Evolutionary conservation across 2,329 filamentous ascomycete species (phyloP).

Genomic region (Cercospora citrullina): DNA sequence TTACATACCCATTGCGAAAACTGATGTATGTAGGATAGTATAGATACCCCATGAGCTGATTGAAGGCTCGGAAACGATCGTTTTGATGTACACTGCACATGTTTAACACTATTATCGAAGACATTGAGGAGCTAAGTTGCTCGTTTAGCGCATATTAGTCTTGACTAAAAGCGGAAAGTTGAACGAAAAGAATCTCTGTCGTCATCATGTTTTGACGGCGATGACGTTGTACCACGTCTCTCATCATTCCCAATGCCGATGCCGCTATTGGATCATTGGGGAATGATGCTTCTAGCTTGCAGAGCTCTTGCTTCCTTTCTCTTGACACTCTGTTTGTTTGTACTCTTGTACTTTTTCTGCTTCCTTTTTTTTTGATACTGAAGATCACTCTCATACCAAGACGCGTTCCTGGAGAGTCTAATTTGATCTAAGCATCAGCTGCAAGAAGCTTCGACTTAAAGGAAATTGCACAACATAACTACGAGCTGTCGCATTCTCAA

Average conservation of each 20-base stretch:
- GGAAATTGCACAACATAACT: too few species aligned
- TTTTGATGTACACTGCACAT: neutral
- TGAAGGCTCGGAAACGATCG: neutral
- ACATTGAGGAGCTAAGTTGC: neutral
- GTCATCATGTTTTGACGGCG: too few species aligned
- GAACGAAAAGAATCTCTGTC: neutral
- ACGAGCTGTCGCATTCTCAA: too few species aligned
- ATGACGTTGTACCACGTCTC: too few species aligned
- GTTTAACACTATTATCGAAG: too few species aligned
- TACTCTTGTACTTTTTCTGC: neutral
- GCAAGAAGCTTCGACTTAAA: neutral
- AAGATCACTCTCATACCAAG: neutral
- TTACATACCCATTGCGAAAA: neutral
- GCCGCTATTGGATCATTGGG: slow-evolving; percentile 3
- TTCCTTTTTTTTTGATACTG: neutral
- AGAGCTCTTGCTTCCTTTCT: neutral
- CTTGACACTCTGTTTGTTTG: neutral
- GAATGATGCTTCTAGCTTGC: neutral
- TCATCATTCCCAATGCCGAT: slow-evolving; percentile 3
- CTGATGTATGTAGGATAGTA: slow-evolving; percentile 1
- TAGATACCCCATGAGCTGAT: neutral
- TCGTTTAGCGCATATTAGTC: neutral
- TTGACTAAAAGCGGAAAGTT: neutral
- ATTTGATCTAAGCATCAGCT: neutral
- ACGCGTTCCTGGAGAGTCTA: slow-evolving; percentile 8